Evolutionary conservation across 2,329 filamentous ascomycete genomes (phyloP), one percentile per base, ranked within the genome.

Genomic region (Zymoseptoria crescenta): DNA sequence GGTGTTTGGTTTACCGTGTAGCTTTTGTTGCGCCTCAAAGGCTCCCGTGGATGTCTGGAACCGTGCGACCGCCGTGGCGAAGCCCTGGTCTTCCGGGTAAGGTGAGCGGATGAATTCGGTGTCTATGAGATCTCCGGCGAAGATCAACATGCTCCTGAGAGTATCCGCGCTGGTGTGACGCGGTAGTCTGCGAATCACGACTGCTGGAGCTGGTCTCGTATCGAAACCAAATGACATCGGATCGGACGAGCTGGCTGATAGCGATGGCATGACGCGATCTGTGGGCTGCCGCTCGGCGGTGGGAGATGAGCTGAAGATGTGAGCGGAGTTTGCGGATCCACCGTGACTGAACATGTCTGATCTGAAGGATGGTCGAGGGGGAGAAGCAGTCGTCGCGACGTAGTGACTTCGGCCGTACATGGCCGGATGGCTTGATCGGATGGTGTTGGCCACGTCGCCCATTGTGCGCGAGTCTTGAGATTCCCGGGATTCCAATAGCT

Each of bases 121-220:
- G 62, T 84, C 81, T 54, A 84, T 73, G 54, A 86, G 76, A 62
- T 86, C 83, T 65, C 84, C 83, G 20, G 84, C 82, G 65, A 87
- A 87, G n/a, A 86, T 76, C 5, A 87, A 75, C 76, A 87, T 84
- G 69, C 81, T 84, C 64, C 81, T 79, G 58, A 87, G 76, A 19
- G 81, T 77, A 62, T 86, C 83, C 55, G 77, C 73, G 67, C 79
- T 82, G 50, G 80, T 85, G 69, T 79, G 84, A 60, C 76, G 78
- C 3, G 84, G 82, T 13, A 87, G 75, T 65, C 80, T 83, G 67
- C 83, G 82, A 74, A 87, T 77, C 57, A 83, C 71, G 61, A 87
- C 76, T n/a, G 73, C 68, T 20, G 69, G 69, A 24, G 61, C 62
- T 13, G 62, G 56, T 35, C 65, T 64, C 27, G 58, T 24, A 28